phyloP scores from a whole-genome alignment of 1,284 basidiomycete genomes.

The Irpex sp. region DNA sequence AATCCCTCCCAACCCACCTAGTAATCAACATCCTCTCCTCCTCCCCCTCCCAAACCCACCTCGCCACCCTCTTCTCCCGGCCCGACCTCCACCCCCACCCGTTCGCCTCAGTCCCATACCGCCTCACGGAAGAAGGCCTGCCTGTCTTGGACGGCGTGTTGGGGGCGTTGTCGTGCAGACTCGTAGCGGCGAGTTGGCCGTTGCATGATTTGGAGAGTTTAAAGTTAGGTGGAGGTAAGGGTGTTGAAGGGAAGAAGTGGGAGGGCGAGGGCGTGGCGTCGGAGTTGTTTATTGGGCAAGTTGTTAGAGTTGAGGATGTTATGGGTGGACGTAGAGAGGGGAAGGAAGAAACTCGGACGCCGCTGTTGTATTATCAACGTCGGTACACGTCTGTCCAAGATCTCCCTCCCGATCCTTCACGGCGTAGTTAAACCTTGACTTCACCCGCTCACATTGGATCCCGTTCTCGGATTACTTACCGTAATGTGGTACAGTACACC shows the following conservation, averaged over 20 bases:
- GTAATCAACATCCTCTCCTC: constrained; percentile 69
- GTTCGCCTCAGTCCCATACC: constrained; percentile 40
- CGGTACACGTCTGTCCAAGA: constrained; percentile 37
- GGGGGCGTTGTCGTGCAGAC: constrained; percentile 51
- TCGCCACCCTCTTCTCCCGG: constrained; percentile 59
- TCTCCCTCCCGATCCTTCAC: constrained; percentile 11
- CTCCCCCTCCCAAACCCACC: constrained; percentile 51
- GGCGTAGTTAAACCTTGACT: constrained; percentile 7
- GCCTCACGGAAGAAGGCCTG: constrained; percentile 47
- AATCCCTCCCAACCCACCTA: constrained; percentile 40
- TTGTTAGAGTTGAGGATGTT: constrained; percentile 39
- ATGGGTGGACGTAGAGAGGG: constrained; percentile 7
- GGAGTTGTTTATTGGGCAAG: constrained; percentile 48
- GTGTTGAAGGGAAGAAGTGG: constrained; percentile 21
- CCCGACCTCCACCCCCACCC: constrained; percentile 60
- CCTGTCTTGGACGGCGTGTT: constrained; percentile 53
- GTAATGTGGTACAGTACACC: too few species aligned
- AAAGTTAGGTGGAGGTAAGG: constrained; percentile 19
- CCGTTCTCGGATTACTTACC: too few species aligned
- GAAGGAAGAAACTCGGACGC: constrained; percentile 25
- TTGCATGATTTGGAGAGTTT: constrained; percentile 30
- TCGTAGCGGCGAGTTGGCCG: constrained; percentile 32
- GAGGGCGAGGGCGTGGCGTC: constrained; percentile 33
- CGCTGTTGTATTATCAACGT: constrained; percentile 44
- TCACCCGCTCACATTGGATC: too few species aligned